These are phyloP conservation scores for Leucaena leucocephala DNA, from an alignment of 306 rosid genomes.

Conservation along the genomic window DNA sequence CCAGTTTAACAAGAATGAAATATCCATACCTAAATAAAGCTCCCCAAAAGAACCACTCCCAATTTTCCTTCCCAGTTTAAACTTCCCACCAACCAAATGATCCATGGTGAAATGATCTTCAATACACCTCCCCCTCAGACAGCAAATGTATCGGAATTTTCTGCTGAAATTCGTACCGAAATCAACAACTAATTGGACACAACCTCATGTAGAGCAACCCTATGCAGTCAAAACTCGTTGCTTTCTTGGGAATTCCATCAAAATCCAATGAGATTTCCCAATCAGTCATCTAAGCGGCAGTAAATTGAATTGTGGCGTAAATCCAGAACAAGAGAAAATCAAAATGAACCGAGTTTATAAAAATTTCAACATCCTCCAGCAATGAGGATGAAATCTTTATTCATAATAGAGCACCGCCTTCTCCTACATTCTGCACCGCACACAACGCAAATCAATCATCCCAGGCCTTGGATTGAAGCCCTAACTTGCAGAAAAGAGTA, in stretches of 20 bases:
- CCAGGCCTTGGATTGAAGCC: slow-evolving; percentile 44
- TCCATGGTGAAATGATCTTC: slow-evolving; percentile 71
- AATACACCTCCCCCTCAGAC: slow-evolving; percentile 36
- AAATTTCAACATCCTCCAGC: slow-evolving; percentile 27
- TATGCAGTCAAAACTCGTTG: slow-evolving; percentile 25
- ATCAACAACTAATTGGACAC: slow-evolving; percentile 44
- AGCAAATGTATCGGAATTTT: slow-evolving; percentile 37
- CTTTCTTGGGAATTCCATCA: slow-evolving; percentile 42
- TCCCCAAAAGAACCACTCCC: slow-evolving; percentile 99
- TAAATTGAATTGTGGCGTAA: slow-evolving; percentile 20
- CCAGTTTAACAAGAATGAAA: background rate
- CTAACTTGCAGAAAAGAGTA: slow-evolving; percentile 41
- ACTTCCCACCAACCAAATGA: slow-evolving; percentile 88
- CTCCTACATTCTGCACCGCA: slow-evolving; percentile 42
- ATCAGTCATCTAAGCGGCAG: slow-evolving; percentile 20
- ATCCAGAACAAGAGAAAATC: slow-evolving; percentile 27
- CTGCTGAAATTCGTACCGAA: slow-evolving; percentile 52
- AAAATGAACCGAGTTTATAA: slow-evolving; percentile 37
- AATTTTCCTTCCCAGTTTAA: slow-evolving; percentile 97
- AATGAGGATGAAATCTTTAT: slow-evolving; percentile 38
- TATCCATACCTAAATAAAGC: slow-evolving; percentile 78
- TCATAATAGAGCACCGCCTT: slow-evolving; percentile 30
- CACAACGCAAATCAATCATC: slow-evolving; percentile 34
- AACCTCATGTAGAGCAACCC: slow-evolving; percentile 40
- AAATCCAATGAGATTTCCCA: slow-evolving; percentile 41